Percentiles rank a stretch among this genome's conserved stretches.
Evolutionary conservation across 495 filamentous ascomycete species (phyloP).

Genomic region (Thozetella sp.): DNA sequence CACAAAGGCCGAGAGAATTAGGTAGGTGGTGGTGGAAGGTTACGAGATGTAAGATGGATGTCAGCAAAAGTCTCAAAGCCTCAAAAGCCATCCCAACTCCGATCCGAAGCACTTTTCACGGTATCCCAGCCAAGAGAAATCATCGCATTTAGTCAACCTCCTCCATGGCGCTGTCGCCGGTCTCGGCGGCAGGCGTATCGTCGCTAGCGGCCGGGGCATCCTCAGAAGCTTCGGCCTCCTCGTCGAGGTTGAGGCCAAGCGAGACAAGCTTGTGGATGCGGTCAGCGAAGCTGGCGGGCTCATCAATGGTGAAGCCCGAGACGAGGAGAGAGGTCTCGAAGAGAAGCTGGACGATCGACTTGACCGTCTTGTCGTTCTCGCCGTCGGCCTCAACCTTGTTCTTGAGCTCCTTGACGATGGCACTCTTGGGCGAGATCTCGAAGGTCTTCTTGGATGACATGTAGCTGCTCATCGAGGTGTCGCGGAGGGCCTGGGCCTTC

Average conservation of each 20-base stretch:
- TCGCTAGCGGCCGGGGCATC: conserved; percentile 58
- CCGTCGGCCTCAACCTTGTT: conserved; percentile 97
- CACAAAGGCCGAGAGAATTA: conserved; percentile 2
- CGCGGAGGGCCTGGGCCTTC: conserved; percentile 99
- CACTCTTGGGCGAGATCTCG: conserved; percentile 97
- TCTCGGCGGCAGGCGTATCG: conserved; percentile 50
- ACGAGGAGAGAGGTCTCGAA: conserved; percentile 98
- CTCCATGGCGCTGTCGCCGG: conserved; percentile 63
- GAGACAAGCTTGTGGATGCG: conserved; percentile 99
- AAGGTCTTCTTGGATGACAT: conserved; percentile 99
- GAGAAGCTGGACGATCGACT: conserved; percentile 95
- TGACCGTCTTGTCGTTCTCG: conserved; percentile 96
- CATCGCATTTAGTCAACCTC: conserved; percentile 62
- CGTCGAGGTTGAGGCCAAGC: conserved; percentile 93
- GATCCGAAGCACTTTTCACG: conserved; percentile 38
- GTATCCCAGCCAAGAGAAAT: conserved; percentile 20
- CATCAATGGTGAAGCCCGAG: conserved; percentile 98
- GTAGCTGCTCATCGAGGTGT: conserved; percentile 99
- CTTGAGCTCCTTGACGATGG: conserved; percentile 98
- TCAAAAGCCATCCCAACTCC: conserved; percentile 49
- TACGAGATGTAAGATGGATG: conserved; percentile 32
- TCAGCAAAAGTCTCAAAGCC: conserved; percentile 32
- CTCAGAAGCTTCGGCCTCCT: conserved; percentile 75
- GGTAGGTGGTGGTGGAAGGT: conserved; percentile 12
- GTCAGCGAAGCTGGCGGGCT: conserved; percentile 95